Percentiles rank a stretch among this genome's conserved stretches.
phyloP scores from a whole-genome alignment of 441 rosid genomes.

The Adansonia madagascariensis region DNA sequence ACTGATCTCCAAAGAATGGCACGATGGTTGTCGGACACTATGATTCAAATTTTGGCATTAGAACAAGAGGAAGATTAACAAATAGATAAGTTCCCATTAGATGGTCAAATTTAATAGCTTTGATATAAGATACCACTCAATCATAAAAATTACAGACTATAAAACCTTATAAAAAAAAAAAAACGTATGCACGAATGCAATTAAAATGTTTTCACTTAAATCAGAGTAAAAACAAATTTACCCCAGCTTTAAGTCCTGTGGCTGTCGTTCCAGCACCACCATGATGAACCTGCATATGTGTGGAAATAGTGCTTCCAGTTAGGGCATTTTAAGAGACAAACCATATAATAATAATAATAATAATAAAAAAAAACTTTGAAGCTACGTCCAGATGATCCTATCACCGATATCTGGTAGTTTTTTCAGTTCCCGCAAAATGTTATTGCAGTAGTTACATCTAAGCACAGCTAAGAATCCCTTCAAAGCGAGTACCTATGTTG shows the following conservation, averaged over 20 bases:
- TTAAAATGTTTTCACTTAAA: neutral
- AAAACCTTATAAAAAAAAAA: neutral
- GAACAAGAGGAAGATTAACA: conserved; percentile 11
- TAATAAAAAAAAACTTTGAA: neutral
- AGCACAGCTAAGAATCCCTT: neutral
- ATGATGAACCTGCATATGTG: conserved; percentile 79
- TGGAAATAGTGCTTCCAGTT: conserved; percentile 29
- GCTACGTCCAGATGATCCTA: neutral
- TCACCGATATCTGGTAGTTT: neutral
- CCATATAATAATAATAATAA: neutral
- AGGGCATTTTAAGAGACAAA: conserved; percentile 9
- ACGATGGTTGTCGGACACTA: conserved; percentile 98
- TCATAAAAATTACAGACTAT: neutral
- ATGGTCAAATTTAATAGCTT: neutral
- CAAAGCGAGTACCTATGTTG: neutral
- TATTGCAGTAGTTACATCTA: neutral
- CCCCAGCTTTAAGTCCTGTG: conserved; percentile 95
- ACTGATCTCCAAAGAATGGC: conserved; percentile 98
- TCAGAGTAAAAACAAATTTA: conserved; percentile 35
- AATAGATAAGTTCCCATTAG: neutral
- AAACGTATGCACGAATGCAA: neutral
- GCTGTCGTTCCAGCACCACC: conserved; percentile 99
- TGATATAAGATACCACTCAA: neutral
- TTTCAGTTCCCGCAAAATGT: conserved; percentile 17
- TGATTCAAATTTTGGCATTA: conserved; percentile 28